These are phyloP conservation scores for Meripilus lineatus DNA, from an alignment of 1,284 basidiomycete genomes.

Conservation along the genomic window DNA sequence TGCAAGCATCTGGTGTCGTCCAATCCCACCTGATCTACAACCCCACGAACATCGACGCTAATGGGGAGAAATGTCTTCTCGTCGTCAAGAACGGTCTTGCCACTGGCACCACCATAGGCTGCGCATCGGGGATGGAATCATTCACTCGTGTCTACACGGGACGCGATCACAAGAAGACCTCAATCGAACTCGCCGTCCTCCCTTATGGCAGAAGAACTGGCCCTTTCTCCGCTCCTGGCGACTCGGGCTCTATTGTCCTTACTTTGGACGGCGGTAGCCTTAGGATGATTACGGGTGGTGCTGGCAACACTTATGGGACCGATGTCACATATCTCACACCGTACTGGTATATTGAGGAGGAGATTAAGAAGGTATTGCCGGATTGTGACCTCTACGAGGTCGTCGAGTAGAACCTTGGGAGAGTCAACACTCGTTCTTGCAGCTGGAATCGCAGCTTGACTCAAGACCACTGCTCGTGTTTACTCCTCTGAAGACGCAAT, in stretches of 20 bases:
- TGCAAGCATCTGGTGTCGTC: slow-evolving; percentile 20
- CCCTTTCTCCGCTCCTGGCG: slow-evolving; percentile 22
- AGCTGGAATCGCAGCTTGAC: too few relatives aligned
- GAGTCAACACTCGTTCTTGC: too few relatives aligned
- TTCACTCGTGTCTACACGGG: slow-evolving; percentile 19
- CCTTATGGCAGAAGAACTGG: slow-evolving; percentile 18
- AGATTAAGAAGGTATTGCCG: slow-evolving; percentile 21
- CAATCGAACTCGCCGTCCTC: slow-evolving; percentile 10
- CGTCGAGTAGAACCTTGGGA: too few relatives aligned
- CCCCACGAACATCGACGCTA: slow-evolving; percentile 24
- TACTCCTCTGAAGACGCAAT: too few relatives aligned
- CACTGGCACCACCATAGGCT: slow-evolving; percentile 23
- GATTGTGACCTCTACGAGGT: slow-evolving; percentile 14
- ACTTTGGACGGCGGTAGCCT: slow-evolving; percentile 21
- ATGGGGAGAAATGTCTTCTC: slow-evolving; percentile 26
- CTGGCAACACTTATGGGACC: slow-evolving; percentile 14
- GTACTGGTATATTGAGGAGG: slow-evolving; percentile 20
- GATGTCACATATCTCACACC: slow-evolving; percentile 25
- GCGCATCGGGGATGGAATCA: slow-evolving; percentile 22
- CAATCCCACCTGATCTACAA: slow-evolving; percentile 17
- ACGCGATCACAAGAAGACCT: slow-evolving; percentile 13
- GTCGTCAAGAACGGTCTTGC: slow-evolving; percentile 21
- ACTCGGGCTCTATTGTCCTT: slow-evolving; percentile 21
- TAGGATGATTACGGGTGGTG: slow-evolving; percentile 23
- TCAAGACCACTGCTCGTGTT: too few relatives aligned